Percentiles rank a stretch among this genome's conserved stretches.
Conservation (phyloP, 2,329 filamentous ascomycete genomes). For the Colletotrichum echinochloae region DNA sequence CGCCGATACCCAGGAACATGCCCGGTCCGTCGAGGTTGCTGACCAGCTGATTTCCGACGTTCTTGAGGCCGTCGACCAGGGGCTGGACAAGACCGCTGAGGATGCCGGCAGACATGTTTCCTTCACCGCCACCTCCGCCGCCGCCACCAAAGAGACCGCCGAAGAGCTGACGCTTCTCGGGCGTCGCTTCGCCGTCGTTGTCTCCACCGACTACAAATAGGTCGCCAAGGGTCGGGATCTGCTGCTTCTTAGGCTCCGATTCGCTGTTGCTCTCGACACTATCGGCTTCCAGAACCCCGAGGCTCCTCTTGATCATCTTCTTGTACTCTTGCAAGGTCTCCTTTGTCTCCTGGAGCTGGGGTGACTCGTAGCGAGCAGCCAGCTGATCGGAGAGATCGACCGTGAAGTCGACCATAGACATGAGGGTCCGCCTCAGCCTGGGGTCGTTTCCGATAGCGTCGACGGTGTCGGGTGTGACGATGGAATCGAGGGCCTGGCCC, state of each 20-base stretch:
- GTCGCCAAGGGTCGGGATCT: constrained; percentile 11
- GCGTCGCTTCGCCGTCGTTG: background rate
- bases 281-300: constrained; percentile 6
- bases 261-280: background rate
- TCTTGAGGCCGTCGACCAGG: constrained; percentile 33
- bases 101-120: constrained; percentile 16
- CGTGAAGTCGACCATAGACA: constrained; percentile 40
- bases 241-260: constrained; percentile 3
- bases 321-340: constrained; percentile 35
- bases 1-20: constrained; percentile 45
- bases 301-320: constrained; percentile 16
- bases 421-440: constrained; percentile 31
- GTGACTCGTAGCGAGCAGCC: constrained; percentile 24
- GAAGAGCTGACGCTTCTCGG: constrained; percentile 22
- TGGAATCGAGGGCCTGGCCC: constrained; percentile 31
- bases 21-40: constrained; percentile 37
- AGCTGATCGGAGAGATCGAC: constrained; percentile 36
- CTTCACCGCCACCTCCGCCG: constrained; percentile 1
- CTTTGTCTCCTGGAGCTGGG: constrained; percentile 30
- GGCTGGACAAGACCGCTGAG: constrained; percentile 31
- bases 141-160: constrained; percentile 16
- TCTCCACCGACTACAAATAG: background rate
- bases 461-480: constrained; percentile 34
- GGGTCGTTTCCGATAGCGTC: constrained; percentile 35
- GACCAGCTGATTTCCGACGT: constrained; percentile 34